Conservation (phyloP, 1,139 yeast species). For the Zygosaccharomyces sapae region DNA sequence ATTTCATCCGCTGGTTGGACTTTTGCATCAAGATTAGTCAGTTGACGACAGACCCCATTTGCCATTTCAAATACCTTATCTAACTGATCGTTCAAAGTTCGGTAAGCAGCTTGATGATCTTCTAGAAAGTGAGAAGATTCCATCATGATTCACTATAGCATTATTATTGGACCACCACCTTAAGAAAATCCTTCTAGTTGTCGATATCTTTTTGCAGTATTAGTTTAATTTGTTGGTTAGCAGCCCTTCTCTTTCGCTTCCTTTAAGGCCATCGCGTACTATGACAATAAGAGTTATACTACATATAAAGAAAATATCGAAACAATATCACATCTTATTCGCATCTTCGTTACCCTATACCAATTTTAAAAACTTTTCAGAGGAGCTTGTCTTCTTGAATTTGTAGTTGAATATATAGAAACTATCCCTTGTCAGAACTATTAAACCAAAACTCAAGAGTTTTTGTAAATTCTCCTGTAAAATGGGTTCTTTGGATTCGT, state of each 20-base stretch:
- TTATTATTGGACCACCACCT: background rate
- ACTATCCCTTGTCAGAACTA: background rate
- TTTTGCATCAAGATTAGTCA: background rate
- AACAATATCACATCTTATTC: background rate
- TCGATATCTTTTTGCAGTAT: no score
- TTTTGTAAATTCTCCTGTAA: conserved; percentile 6
- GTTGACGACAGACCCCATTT: background rate
- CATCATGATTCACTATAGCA: conserved; percentile 1
- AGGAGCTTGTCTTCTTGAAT: background rate
- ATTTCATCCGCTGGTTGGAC: background rate
- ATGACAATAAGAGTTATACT: background rate
- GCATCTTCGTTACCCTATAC: background rate
- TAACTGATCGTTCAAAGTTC: background rate
- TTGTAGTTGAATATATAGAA: conserved; percentile 9
- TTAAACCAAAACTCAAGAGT: conserved; percentile 5
- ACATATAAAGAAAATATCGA: no score
- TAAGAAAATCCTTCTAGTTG: background rate
- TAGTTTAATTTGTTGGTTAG: background rate
- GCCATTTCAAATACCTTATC: conserved; percentile 1
- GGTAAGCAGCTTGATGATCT: background rate
- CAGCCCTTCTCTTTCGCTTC: background rate
- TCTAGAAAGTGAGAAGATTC: background rate
- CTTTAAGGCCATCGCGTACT: background rate
- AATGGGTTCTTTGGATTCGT: background rate
- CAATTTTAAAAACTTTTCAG: background rate